These are phyloP conservation scores for Paraleonurus japonicus DNA, from an alignment of 257 asterid genomes.

Conservation along the genomic window DNA sequence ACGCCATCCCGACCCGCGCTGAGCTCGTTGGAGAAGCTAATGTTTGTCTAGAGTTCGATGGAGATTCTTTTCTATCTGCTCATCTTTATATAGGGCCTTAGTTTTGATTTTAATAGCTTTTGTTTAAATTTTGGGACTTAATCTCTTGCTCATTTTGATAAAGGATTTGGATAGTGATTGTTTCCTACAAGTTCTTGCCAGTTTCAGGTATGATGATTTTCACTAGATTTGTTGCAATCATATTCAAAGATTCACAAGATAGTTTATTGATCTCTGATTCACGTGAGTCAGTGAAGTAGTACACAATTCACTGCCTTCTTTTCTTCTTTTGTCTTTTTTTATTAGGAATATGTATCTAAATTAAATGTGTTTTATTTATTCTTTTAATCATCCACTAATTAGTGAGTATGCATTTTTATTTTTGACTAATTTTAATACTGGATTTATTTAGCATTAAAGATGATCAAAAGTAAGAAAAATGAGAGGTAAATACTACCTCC, in stretches of 20 bases:
- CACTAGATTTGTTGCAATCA: not conserved
- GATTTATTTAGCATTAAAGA: too few species aligned
- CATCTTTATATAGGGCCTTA: slow-evolving; percentile 1
- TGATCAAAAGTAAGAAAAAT: too few species aligned
- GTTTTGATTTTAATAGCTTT: not conserved
- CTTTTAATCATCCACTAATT: too few species aligned
- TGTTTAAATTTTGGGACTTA: not conserved
- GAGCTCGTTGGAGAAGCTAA: too few species aligned
- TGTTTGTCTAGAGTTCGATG: too few species aligned
- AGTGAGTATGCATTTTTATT: too few species aligned
- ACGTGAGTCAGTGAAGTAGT: not conserved
- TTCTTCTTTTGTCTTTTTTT: not conserved
- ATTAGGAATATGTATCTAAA: too few species aligned
- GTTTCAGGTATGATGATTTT: not conserved
- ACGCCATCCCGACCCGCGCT: not conserved
- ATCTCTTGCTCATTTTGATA: slow-evolving; percentile 10
- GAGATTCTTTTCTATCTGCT: not conserved
- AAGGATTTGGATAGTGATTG: slow-evolving; percentile 19
- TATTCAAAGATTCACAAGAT: not conserved
- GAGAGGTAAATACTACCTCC: too few species aligned
- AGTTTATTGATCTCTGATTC: too few species aligned
- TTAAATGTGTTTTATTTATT: too few species aligned
- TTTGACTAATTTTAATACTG: too few species aligned
- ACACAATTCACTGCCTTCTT: not conserved
- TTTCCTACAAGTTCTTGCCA: slow-evolving; percentile 3